Conservation (phyloP, 768 basidiomycete genomes). For the Tylopilus sp. region DNA sequence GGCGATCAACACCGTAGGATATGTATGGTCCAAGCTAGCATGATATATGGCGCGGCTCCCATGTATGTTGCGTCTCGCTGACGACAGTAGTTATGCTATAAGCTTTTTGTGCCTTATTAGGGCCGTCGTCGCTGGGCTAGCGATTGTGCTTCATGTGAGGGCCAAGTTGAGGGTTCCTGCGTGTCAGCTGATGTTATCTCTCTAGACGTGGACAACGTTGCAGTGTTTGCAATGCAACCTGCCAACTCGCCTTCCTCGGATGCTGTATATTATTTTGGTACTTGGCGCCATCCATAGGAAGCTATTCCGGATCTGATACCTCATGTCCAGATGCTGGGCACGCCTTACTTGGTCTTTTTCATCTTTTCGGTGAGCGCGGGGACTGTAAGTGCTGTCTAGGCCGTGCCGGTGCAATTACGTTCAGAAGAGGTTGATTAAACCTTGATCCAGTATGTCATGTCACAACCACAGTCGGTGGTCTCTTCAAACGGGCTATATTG, state of each 20-base stretch:
- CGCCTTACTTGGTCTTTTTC: constrained; percentile 42
- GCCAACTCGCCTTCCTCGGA: constrained; percentile 22
- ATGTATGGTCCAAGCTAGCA: constrained; percentile 50
- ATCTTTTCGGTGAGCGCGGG: constrained; percentile 38
- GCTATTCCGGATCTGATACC: constrained; percentile 9
- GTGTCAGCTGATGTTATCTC: constrained; percentile 2
- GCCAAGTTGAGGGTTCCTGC: background rate
- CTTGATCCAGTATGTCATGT: constrained; percentile 16
- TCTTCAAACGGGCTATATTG: constrained; percentile 50
- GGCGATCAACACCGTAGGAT: constrained; percentile 28
- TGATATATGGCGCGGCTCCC: constrained; percentile 50
- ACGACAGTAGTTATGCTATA: background rate
- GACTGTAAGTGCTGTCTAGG: constrained; percentile 31
- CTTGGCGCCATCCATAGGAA: background rate
- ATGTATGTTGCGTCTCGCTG: constrained; percentile 38
- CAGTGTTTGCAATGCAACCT: constrained; percentile 19
- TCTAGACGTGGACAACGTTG: constrained; percentile 38
- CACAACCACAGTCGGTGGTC: constrained; percentile 13
- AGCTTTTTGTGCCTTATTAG: constrained; percentile 23
- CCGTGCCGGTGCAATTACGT: background rate
- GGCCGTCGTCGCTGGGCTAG: constrained; percentile 40
- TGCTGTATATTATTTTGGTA: constrained; percentile 26
- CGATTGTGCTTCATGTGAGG: constrained; percentile 41
- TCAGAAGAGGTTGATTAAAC: constrained; percentile 13
- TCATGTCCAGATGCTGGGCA: constrained; percentile 31